These are phyloP conservation scores for Tetrahymena thermophila DNA, from an alignment of 73 alveolate genomes.

Conservation along the genomic window DNA sequence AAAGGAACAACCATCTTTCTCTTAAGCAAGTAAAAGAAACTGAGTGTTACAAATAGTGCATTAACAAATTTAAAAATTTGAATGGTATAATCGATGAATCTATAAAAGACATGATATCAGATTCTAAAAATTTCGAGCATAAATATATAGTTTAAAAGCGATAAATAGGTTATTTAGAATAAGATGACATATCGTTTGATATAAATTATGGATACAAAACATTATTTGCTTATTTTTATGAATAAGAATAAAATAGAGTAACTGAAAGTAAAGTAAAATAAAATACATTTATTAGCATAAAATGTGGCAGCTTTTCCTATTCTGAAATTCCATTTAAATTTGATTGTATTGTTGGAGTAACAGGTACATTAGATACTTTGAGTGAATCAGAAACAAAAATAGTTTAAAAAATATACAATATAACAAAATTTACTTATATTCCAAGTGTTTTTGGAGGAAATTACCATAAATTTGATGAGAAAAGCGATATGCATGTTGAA, in stretches of 20 bases:
- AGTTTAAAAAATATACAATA: not conserved
- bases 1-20: not conserved
- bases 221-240: constrained; percentile 8
- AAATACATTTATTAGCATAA: not conserved
- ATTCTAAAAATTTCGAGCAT: not conserved
- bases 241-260: not conserved
- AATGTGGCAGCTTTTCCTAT: constrained; percentile 15
- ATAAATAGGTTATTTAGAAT: constrained; percentile 17
- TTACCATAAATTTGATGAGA: not conserved
- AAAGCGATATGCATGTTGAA: not conserved
- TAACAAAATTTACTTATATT: not conserved
- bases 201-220: constrained; percentile 7
- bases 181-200: not conserved
- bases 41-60: too few species aligned
- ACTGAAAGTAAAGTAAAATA: not conserved
- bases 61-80: too few species aligned
- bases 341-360: constrained; percentile 5
- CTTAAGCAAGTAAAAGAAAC: not conserved
- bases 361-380: constrained; percentile 16
- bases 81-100: not conserved
- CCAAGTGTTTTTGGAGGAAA: constrained; percentile 32
- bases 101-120: not conserved
- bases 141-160: not conserved
- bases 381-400: not conserved
- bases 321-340: constrained; percentile 17